Percentiles rank a stretch among this genome's conserved stretches.
phyloP scores from a whole-genome alignment of 2,329 filamentous ascomycete genomes.

The Colletotrichum sp. region DNA sequence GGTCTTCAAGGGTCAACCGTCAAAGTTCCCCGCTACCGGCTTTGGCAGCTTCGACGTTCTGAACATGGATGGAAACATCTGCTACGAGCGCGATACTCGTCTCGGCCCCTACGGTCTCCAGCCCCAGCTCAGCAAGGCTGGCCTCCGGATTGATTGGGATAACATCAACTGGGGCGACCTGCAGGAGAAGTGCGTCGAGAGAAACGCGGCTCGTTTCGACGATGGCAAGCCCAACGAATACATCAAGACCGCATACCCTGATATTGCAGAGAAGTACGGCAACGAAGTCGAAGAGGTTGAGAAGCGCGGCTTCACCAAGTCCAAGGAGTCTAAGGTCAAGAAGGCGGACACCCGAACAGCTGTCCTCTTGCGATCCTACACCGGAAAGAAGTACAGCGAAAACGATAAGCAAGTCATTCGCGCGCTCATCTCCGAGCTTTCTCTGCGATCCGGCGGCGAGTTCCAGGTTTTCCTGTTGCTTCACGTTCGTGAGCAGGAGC shows the following conservation, averaged over 20 bases:
- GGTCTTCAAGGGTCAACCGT: conserved; percentile 66
- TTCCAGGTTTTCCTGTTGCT: conserved; percentile 83
- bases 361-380: conserved; percentile 77
- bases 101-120: conserved; percentile 69
- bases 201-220: conserved; percentile 70
- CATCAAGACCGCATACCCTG: conserved; percentile 39
- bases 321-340: background rate
- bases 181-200: conserved; percentile 68
- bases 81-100: conserved; percentile 72
- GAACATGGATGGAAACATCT: conserved; percentile 66
- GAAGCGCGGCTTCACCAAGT: conserved; percentile 5
- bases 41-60: conserved; percentile 68
- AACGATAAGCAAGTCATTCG: conserved; percentile 83
- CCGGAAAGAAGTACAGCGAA: conserved; percentile 75
- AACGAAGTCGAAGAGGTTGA: background rate
- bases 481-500: conserved; percentile 71
- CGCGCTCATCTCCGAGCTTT: conserved; percentile 78
- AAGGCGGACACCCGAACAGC: conserved; percentile 60
- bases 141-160: conserved; percentile 60
- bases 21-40: conserved; percentile 62
- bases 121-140: conserved; percentile 51
- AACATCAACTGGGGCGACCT: conserved; percentile 73
- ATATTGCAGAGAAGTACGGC: conserved; percentile 14
- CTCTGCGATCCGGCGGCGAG: conserved; percentile 77
- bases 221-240: conserved; percentile 47